Conservation (phyloP, 257 asterid species). For the Apocynum venetum region DNA sequence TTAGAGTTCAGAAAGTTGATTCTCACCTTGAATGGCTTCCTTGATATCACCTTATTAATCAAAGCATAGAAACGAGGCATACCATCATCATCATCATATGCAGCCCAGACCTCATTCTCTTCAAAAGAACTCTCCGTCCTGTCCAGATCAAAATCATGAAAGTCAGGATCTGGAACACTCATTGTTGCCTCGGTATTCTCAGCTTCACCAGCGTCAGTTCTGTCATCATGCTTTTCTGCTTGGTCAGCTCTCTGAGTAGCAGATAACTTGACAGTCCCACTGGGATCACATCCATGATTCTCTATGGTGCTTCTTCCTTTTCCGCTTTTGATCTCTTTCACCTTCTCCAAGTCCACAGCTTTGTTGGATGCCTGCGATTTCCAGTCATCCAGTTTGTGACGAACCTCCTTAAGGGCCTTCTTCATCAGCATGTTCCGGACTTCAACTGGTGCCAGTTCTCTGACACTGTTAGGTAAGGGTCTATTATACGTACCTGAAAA, state of each 20-base stretch:
- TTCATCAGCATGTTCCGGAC: constrained; percentile 36
- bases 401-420: constrained; percentile 49
- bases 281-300: constrained; percentile 27
- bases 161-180: constrained; percentile 84
- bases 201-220: constrained; percentile 24
- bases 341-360: constrained; percentile 25
- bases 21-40: constrained; percentile 62
- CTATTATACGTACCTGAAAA: constrained; percentile 27
- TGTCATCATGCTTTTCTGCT: constrained; percentile 20
- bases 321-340: constrained; percentile 32
- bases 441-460: constrained; percentile 43
- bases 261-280: constrained; percentile 33
- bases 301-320: constrained; percentile 18
- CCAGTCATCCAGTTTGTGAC: constrained; percentile 38
- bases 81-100: constrained; percentile 69
- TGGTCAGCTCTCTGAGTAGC: constrained; percentile 24
- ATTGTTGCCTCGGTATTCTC: constrained; percentile 31
- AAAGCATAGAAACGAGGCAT: constrained; percentile 87
- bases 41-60: constrained; percentile 54
- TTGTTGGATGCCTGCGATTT: constrained; percentile 22
- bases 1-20: constrained; percentile 79
- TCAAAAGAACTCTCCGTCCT: constrained; percentile 54
- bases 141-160: constrained; percentile 68
- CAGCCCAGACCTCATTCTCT: constrained; percentile 84
- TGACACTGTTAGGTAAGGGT: constrained; percentile 25